Percentiles rank a stretch among this genome's conserved stretches.
These are phyloP conservation scores for Mycena sanguinolenta DNA, from an alignment of 768 basidiomycete species.

Conservation along the genomic window DNA sequence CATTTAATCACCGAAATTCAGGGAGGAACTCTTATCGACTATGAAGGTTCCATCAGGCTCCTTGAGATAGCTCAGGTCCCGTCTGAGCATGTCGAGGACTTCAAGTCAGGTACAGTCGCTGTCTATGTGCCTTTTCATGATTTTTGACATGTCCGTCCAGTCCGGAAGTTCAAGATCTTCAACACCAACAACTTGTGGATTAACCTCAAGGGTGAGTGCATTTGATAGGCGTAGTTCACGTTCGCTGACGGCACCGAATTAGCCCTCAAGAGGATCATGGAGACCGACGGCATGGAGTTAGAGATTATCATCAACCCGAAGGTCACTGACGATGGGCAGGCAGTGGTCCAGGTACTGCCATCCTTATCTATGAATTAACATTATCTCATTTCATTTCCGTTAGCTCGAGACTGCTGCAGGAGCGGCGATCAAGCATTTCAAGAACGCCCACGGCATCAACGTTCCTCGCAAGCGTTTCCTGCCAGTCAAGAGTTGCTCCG, in stretches of 20 bases:
- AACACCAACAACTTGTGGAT: conserved; percentile 90
- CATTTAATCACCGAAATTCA: conserved; percentile 37
- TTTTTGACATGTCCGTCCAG: conserved; percentile 46
- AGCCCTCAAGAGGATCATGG: conserved; percentile 94
- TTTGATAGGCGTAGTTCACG: neutral
- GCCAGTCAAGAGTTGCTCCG: conserved; percentile 90
- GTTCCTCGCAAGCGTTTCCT: conserved; percentile 96
- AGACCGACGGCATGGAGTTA: conserved; percentile 86
- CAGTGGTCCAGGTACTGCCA: conserved; percentile 78
- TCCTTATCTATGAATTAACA: conserved; percentile 27
- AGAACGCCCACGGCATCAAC: conserved; percentile 92
- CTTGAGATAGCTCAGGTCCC: conserved; percentile 97
- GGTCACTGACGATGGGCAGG: conserved; percentile 85
- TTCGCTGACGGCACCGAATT: conserved; percentile 1
- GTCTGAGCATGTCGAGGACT: conserved; percentile 93
- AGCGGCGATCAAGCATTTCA: conserved; percentile 95
- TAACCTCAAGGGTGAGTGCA: conserved; percentile 73
- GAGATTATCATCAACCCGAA: conserved; percentile 97
- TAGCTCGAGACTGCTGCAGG: conserved; percentile 94
- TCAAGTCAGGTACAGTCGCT: conserved; percentile 75
- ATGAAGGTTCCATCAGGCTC: conserved; percentile 88
- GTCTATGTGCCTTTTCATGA: conserved; percentile 2
- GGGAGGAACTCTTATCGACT: conserved; percentile 92
- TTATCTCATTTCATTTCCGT: conserved; percentile 35
- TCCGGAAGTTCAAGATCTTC: conserved; percentile 95